These are phyloP conservation scores for Stevia rebaudiana DNA, from an alignment of 140 eudicot genomes.

Conservation along the genomic window DNA sequence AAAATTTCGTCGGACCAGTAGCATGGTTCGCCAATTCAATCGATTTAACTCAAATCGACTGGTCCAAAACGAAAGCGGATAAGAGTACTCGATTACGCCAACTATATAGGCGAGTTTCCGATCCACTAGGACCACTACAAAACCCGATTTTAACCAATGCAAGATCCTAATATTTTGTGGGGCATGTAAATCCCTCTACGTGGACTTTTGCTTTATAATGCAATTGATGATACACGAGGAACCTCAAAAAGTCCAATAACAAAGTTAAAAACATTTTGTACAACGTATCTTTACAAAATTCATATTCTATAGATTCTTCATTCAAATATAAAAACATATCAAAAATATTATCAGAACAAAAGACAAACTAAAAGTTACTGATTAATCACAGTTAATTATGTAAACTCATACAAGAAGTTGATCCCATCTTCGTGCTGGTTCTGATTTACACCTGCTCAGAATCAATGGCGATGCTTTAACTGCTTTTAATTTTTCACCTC, in stretches of 20 bases:
- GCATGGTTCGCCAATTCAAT: no score
- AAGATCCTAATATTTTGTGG: neutral
- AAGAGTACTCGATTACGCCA: no score
- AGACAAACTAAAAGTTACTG: neutral
- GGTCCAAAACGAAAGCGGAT: no score
- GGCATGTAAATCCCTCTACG: neutral
- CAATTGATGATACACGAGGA: neutral
- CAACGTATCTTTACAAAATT: neutral
- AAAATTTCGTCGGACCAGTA: no score
- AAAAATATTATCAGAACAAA: neutral
- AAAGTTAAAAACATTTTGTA: neutral
- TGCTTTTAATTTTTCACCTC: conserved; percentile 16
- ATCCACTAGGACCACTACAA: no score
- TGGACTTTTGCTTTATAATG: neutral
- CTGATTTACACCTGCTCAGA: conserved; percentile 70
- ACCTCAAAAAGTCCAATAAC: neutral
- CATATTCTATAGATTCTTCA: neutral
- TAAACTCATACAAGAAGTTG: conserved; percentile 26
- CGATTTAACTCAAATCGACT: no score
- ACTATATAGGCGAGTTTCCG: no score
- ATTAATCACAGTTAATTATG: conserved; percentile 32
- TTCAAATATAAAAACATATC: neutral
- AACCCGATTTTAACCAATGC: no score
- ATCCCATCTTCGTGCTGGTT: conserved; percentile 64
- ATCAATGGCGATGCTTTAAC: conserved; percentile 31